phyloP scores from a whole-genome alignment of 345 rosid genomes.

The Eucalyptus melliodora region DNA sequence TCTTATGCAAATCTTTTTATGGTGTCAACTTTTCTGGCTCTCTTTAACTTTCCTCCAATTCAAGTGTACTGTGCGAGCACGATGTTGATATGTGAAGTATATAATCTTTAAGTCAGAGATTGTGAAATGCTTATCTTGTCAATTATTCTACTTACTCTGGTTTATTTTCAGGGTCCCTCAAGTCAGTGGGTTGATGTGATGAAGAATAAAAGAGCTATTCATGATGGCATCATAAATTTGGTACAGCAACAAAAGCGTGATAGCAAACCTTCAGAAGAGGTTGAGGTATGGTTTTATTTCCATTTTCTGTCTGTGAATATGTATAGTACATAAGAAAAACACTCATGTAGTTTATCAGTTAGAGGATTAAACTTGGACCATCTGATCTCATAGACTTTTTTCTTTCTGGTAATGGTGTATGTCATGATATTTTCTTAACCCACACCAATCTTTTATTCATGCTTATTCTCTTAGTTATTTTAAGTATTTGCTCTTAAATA shows the following conservation, averaged over 20 bases:
- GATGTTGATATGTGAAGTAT: not conserved
- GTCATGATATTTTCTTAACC: not conserved
- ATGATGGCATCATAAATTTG: conserved; percentile 56
- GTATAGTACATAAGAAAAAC: not conserved
- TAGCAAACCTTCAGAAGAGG: conserved; percentile 41
- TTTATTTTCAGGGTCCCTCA: conserved; percentile 43
- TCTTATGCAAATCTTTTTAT: not conserved
- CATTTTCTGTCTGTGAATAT: not conserved
- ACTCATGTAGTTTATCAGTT: not conserved
- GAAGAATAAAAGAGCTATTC: conserved; percentile 84
- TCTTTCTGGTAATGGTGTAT: not conserved
- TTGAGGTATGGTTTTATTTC: not conserved
- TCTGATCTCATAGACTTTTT: not conserved
- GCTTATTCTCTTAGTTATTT: not conserved
- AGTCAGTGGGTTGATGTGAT: conserved; percentile 86
- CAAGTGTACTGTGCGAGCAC: not conserved
- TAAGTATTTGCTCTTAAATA: not conserved
- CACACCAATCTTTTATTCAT: not conserved
- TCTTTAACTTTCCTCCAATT: not conserved
- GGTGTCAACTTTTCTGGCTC: not conserved
- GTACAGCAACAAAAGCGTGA: conserved; percentile 46
- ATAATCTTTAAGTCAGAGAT: not conserved
- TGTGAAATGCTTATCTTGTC: not conserved
- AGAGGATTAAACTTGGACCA: not conserved
- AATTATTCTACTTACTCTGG: not conserved